phyloP scores from a whole-genome alignment of 129 eudicot species.

The Calendula officinalis region DNA sequence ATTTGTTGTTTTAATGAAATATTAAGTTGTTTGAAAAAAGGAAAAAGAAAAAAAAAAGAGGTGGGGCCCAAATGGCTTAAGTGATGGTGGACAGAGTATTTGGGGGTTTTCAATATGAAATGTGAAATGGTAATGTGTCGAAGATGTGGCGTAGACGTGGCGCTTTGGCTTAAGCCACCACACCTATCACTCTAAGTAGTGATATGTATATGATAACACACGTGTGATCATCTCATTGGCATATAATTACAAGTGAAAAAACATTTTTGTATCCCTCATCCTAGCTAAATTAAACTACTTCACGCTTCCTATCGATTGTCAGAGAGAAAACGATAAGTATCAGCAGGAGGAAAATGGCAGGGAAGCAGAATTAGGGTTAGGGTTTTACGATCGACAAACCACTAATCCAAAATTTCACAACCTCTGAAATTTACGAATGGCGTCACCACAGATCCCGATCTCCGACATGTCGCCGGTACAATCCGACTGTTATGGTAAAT shows the following conservation, averaged over 20 bases:
- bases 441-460: constrained; percentile 5
- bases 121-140: no score
- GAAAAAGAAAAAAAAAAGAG: no score
- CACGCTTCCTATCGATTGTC: no score
- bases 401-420: not conserved
- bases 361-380: constrained; percentile 13
- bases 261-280: not conserved
- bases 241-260: not conserved
- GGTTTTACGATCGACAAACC: not conserved
- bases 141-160: no score
- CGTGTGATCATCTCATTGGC: not conserved
- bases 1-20: no score
- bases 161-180: no score
- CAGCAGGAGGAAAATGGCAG: not conserved
- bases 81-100: no score
- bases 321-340: not conserved
- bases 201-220: not conserved
- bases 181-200: no score
- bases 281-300: not conserved
- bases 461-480: not conserved
- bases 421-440: constrained; percentile 4
- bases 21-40: no score
- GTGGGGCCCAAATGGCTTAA: no score
- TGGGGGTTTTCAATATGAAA: no score
- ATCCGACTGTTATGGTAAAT: no score